phyloP scores from a whole-genome alignment of 2,329 filamentous ascomycete genomes.

The Cercospora sp. region DNA sequence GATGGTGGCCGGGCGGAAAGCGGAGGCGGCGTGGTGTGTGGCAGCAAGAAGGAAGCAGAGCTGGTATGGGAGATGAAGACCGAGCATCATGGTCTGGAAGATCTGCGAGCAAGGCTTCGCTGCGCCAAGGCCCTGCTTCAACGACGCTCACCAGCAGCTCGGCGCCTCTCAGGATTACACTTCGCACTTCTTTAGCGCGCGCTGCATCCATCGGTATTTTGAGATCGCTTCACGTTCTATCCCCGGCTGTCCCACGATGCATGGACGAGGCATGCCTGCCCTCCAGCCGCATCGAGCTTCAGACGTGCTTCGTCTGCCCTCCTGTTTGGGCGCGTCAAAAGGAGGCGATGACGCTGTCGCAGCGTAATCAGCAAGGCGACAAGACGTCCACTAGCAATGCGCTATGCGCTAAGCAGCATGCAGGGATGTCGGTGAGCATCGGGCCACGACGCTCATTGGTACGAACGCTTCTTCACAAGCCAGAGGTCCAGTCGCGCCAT shows the following conservation, averaged over 20 bases:
- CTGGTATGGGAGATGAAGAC: background rate
- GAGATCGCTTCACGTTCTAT: background rate
- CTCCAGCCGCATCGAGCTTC: slow-evolving; percentile 1
- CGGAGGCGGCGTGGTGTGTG: background rate
- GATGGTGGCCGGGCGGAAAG: background rate
- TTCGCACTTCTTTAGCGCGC: background rate
- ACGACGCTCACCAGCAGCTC: background rate
- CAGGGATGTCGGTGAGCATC: slow-evolving; percentile 4
- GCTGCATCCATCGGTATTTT: background rate
- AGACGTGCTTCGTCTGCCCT: slow-evolving; percentile 1
- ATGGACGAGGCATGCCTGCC: background rate
- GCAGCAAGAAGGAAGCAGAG: background rate
- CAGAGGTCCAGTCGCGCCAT: background rate
- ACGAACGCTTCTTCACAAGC: slow-evolving; percentile 8
- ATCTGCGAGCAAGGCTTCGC: slow-evolving; percentile 2
- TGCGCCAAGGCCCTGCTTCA: background rate
- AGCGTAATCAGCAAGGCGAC: background rate
- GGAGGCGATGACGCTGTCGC: slow-evolving; percentile 1
- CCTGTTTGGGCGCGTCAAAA: background rate
- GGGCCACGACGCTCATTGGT: slow-evolving; percentile 2
- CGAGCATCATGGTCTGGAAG: slow-evolving; percentile 4
- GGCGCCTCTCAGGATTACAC: slow-evolving; percentile 1
- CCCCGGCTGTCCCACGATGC: background rate
- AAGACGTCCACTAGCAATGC: background rate
- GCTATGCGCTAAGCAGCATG: slow-evolving; percentile 1